These are phyloP conservation scores for Camellia japonica DNA, from an alignment of 148 eudicot species.

Conservation along the genomic window DNA sequence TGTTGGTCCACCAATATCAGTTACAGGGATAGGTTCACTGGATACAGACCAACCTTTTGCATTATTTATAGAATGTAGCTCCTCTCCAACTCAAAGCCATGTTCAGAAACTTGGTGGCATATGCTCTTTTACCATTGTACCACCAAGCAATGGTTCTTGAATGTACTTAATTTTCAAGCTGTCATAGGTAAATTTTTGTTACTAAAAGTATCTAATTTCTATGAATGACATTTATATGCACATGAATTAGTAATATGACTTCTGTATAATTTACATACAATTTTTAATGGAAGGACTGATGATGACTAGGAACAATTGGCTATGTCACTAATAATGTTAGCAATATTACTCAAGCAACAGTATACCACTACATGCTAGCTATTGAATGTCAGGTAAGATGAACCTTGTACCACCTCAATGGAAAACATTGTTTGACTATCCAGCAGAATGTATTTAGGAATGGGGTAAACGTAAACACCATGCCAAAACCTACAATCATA, in stretches of 20 bases:
- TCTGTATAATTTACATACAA: background rate
- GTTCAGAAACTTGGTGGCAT: too few species aligned
- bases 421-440: background rate
- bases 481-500: background rate
- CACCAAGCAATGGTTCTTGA: background rate
- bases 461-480: background rate
- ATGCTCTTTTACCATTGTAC: background rate
- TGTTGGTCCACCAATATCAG: background rate
- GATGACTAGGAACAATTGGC: background rate
- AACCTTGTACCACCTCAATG: background rate
- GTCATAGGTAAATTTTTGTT: background rate
- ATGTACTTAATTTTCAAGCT: background rate
- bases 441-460: background rate
- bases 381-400: slow-evolving; percentile 1
- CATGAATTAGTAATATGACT: too few species aligned
- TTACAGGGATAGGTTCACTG: background rate
- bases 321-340: background rate
- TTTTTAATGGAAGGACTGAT: background rate
- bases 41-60: background rate
- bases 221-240: background rate
- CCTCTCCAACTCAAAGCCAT: too few species aligned
- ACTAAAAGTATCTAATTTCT: background rate
- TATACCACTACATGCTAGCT: too few species aligned
- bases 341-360: background rate
- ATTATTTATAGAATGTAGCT: background rate